phyloP scores from a whole-genome alignment of 1,139 yeast genomes.

The Candida neerlandica region DNA sequence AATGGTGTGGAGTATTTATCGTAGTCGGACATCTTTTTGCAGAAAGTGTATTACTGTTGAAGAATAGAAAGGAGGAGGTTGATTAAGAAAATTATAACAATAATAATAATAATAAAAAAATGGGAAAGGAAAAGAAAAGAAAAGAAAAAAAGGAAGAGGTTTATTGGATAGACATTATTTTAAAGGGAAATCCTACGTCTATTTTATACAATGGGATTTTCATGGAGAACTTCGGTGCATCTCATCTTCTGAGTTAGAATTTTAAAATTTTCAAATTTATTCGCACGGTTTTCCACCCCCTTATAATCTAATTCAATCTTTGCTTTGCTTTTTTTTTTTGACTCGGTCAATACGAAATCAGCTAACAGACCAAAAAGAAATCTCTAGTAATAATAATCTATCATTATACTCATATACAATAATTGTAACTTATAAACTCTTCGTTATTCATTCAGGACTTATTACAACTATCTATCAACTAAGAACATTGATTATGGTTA shows the following conservation, averaged over 20 bases:
- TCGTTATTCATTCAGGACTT: not conserved
- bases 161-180: not conserved
- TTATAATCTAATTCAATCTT: no score
- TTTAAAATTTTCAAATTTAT: not conserved
- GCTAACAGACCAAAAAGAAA: not conserved
- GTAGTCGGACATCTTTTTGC: conserved; percentile 38
- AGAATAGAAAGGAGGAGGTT: not conserved
- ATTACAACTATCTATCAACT: not conserved
- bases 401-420: no score
- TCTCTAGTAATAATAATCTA: no score
- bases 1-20: conserved; percentile 89
- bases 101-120: not conserved
- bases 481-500: not conserved
- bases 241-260: not conserved
- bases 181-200: not conserved
- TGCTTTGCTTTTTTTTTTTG: not conserved
- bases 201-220: not conserved
- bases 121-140: not conserved
- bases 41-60: not conserved
- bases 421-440: not conserved
- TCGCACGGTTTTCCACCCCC: not conserved
- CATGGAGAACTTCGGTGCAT: not conserved
- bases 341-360: not conserved
- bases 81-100: not conserved
- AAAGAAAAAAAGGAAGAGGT: not conserved